phyloP scores from a whole-genome alignment of 352 stramenopile species.

The Ophiocytium majus region DNA sequence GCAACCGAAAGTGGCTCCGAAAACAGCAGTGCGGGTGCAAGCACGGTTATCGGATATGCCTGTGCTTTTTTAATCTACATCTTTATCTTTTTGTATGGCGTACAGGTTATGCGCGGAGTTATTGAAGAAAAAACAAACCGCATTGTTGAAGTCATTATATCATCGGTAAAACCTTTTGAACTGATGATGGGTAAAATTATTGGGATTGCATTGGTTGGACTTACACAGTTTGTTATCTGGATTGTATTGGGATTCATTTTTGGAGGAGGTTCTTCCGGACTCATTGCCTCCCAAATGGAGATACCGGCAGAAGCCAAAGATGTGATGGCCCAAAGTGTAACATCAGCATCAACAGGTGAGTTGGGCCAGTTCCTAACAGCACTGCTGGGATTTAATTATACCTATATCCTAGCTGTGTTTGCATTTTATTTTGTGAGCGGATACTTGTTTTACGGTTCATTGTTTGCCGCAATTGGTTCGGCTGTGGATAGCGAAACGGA shows the following conservation, averaged over 20 bases:
- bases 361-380: too few species aligned
- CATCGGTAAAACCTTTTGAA: constrained; percentile 12
- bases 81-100: constrained; percentile 5
- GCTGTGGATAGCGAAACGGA: constrained; percentile 3
- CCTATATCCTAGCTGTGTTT: not conserved
- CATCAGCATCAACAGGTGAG: too few species aligned
- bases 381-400: not conserved
- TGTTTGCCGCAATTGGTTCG: not conserved
- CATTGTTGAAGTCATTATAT: constrained; percentile 11
- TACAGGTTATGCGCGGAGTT: not conserved
- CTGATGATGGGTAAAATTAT: constrained; percentile 13
- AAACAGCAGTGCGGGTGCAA: not conserved
- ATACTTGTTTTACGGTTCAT: constrained; percentile 1
- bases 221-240: not conserved
- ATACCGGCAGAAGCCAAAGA: too few species aligned
- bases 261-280: too few species aligned
- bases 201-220: not conserved
- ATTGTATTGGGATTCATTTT: not conserved
- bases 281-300: not conserved
- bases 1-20: not conserved
- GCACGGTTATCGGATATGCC: not conserved
- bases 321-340: not conserved
- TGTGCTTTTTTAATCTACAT: not conserved
- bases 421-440: not conserved
- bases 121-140: constrained; percentile 12